Conservation (phyloP, 2,329 filamentous ascomycete genomes). For the Boeremia exigua region DNA sequence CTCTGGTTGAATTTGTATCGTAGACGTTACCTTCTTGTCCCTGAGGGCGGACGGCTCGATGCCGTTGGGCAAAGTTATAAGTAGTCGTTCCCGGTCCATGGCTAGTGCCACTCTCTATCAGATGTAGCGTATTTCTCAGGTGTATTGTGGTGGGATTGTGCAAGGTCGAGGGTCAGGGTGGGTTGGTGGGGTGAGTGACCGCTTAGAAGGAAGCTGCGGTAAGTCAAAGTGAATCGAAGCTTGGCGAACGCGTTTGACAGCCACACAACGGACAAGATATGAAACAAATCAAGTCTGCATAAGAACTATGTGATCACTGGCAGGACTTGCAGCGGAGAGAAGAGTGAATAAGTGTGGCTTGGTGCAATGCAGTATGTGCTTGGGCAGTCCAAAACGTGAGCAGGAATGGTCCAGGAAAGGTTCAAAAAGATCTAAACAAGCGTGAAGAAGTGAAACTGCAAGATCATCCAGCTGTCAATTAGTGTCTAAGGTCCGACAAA, state of each 20-base stretch:
- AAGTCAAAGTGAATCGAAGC: conserved; percentile 7
- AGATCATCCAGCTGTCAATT: background rate
- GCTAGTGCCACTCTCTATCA: background rate
- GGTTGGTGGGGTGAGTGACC: background rate
- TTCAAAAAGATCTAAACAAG: background rate
- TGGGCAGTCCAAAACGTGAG: background rate
- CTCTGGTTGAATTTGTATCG: conserved; percentile 28
- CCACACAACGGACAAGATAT: background rate
- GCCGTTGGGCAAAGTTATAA: conserved; percentile 8
- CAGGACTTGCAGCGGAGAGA: background rate
- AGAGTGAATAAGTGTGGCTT: too few species aligned
- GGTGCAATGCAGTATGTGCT: background rate
- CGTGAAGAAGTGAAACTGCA: background rate
- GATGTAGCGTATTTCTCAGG: background rate
- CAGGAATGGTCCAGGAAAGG: background rate
- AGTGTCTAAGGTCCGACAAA: too few species aligned
- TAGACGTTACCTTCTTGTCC: background rate
- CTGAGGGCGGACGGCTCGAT: conserved; percentile 4
- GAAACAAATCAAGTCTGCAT: background rate
- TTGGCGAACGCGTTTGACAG: background rate
- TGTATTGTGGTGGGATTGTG: background rate
- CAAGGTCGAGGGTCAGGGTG: background rate
- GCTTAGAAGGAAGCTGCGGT: background rate
- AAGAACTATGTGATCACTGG: background rate
- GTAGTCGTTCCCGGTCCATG: background rate